Evolutionary conservation across 768 basidiomycete genomes (phyloP).

Genomic region (Russula compacta): DNA sequence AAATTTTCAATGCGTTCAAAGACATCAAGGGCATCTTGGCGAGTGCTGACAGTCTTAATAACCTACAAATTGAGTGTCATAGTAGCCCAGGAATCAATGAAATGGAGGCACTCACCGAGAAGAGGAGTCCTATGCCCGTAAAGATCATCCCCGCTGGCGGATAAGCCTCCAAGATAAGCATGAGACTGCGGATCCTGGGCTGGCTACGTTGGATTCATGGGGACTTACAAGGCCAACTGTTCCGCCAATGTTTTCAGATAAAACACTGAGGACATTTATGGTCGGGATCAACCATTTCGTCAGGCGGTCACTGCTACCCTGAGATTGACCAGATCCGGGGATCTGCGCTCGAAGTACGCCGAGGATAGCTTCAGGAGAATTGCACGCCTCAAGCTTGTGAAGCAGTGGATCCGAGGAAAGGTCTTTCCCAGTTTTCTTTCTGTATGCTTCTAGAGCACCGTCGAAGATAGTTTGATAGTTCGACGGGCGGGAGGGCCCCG

Average conservation of each 20-base stretch:
- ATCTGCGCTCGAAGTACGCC: background rate
- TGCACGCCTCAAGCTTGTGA: background rate
- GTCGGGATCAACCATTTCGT: background rate
- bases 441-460: background rate
- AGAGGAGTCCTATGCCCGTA: background rate
- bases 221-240: background rate
- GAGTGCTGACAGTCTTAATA: too few relatives aligned
- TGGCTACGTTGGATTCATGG: background rate
- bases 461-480: background rate
- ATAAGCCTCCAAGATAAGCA: background rate
- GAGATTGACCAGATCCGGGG: background rate
- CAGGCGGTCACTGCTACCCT: background rate
- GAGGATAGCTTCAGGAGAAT: background rate
- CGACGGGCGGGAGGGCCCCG: background rate
- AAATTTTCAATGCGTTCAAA: background rate
- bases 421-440: background rate
- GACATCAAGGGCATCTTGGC: background rate
- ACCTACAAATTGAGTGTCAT: background rate
- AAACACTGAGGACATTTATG: background rate
- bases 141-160: background rate
- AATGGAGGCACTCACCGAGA: background rate
- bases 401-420: background rate
- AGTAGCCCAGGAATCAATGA: background rate
- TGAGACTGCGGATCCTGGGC: background rate
- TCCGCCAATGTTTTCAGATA: background rate